Base-by-base conservation (phyloP, 768 basidiomycete species). In the Calocera cornea region DNA sequence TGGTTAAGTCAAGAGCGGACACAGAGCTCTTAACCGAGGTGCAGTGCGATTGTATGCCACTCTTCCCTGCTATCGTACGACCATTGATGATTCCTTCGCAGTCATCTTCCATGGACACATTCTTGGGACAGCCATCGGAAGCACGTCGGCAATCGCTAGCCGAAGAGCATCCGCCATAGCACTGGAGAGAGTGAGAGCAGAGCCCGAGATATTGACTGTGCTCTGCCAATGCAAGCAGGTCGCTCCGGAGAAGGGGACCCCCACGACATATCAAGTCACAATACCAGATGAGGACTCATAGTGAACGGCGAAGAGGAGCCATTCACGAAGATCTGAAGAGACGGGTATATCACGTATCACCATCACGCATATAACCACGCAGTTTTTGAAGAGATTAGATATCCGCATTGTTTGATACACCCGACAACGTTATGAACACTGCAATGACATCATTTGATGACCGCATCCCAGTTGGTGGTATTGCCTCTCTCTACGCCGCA, bases 1-100 rank as follows among this genome's bases (percentile, higher is more conserved):
- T 88, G 50, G 73, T 79, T 54, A 89, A 85, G 71, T 41, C 70
- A 2, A 70, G 69, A n/a, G 72, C 72, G 17, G 71, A 72, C 60
- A 63, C 67, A 17, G 47, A 29, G 22, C 72, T 72, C 0, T 41
- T 73, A 65, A 71, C 54, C 14, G 54, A 60, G 19, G 54, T 60
- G 27, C 54, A 60, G 27, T 27, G 24, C 31, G 54, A 60, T 31
- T 29, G 54, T 60, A 60, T 8, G 54, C 31, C 10, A 5, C 54
- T 29, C 11, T 5, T 22, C 22, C 2, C 19, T 10, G 7, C 5
- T 27, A 8, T 11, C 54, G 54, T 2, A 19, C 5, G 10, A 10
- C 11, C 5, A 33, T 22, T 60, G 2, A 60, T 60, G 54, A 16
- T 27, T 16, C 54, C 19, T 2, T 19, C 31, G 14, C 54, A 60